phyloP scores from a whole-genome alignment of 495 filamentous ascomycete genomes.

The Penicillium steckii region DNA sequence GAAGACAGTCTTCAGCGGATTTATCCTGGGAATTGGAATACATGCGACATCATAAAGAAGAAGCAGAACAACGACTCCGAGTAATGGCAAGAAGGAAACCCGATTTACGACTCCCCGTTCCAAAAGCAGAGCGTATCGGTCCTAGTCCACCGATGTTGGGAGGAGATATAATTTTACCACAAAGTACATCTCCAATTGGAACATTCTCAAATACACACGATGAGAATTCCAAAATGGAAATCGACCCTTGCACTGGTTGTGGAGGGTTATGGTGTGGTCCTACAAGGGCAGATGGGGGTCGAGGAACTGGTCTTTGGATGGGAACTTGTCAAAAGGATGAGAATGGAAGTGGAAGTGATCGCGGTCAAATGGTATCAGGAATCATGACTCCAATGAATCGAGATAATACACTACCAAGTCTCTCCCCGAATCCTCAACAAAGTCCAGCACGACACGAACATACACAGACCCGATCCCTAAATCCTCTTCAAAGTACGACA shows the following conservation, averaged over 20 bases:
- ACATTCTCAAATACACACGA: constrained; percentile 70
- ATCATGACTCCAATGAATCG: constrained; percentile 28
- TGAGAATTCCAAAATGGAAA: neutral
- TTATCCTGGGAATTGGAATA: constrained; percentile 51
- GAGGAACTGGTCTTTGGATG: constrained; percentile 63
- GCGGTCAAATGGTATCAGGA: constrained; percentile 15
- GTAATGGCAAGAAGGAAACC: constrained; percentile 24
- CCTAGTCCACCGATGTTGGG: constrained; percentile 84
- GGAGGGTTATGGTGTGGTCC: constrained; percentile 44
- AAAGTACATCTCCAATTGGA: constrained; percentile 74
- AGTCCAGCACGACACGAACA: neutral
- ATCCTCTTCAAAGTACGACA: constrained; percentile 29
- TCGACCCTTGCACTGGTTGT: constrained; percentile 18
- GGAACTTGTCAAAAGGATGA: constrained; percentile 47
- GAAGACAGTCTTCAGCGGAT: constrained; percentile 48
- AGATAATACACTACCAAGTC: constrained; percentile 9
- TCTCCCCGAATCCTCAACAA: constrained; percentile 30
- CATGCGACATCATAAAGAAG: constrained; percentile 50
- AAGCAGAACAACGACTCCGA: constrained; percentile 38
- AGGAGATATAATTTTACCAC: constrained; percentile 68
- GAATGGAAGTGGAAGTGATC: neutral
- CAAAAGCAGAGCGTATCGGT: constrained; percentile 52
- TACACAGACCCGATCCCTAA: neutral
- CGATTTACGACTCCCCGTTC: constrained; percentile 27
- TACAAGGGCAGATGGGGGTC: constrained; percentile 19